Conservation (phyloP, 352 stramenopile species). For the Phytophthora fragariae region DNA sequence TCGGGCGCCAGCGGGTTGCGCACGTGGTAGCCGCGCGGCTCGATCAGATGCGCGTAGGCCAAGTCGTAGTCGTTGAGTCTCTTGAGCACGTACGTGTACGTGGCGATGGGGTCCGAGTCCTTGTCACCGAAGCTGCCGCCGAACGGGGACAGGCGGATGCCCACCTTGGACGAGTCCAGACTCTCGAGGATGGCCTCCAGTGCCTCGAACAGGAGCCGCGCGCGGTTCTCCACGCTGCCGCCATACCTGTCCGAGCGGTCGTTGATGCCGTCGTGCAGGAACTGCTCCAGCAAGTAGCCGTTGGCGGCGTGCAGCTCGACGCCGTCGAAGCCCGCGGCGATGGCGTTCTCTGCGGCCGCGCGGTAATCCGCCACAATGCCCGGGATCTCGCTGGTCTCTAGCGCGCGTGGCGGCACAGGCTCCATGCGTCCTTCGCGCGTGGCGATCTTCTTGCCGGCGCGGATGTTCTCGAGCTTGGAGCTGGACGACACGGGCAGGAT, state of each 20-base stretch:
- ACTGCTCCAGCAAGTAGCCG: slow-evolving; percentile 94
- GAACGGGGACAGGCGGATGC: slow-evolving; percentile 58
- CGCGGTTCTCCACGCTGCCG: slow-evolving; percentile 87
- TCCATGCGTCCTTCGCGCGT: slow-evolving; percentile 55
- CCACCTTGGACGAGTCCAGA: slow-evolving; percentile 45
- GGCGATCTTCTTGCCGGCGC: slow-evolving; percentile 44
- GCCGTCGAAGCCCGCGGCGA: slow-evolving; percentile 90
- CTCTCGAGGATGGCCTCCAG: slow-evolving; percentile 63
- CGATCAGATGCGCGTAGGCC: slow-evolving; percentile 68
- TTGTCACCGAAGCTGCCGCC: slow-evolving; percentile 57
- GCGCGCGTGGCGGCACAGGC: slow-evolving; percentile 59
- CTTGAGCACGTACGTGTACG: slow-evolving; percentile 61
- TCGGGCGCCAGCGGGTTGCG: slow-evolving; percentile 44
- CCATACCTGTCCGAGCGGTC: slow-evolving; percentile 88
- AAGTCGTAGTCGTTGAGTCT: slow-evolving; percentile 68
- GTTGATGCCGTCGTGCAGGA: slow-evolving; percentile 88
- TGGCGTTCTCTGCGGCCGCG: slow-evolving; percentile 61
- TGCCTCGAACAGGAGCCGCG: slow-evolving; percentile 77
- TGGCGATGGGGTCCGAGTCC: slow-evolving; percentile 53
- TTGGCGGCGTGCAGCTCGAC: slow-evolving; percentile 92
- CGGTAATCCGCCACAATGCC: slow-evolving; percentile 77
- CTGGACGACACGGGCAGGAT: slow-evolving; percentile 70
- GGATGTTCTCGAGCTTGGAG: slow-evolving; percentile 44
- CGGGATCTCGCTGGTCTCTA: slow-evolving; percentile 81
- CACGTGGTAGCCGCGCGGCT: slow-evolving; percentile 60